Base-by-base conservation (phyloP, 169 alveolate genomes). In the Cryptosporidium sp. region DNA sequence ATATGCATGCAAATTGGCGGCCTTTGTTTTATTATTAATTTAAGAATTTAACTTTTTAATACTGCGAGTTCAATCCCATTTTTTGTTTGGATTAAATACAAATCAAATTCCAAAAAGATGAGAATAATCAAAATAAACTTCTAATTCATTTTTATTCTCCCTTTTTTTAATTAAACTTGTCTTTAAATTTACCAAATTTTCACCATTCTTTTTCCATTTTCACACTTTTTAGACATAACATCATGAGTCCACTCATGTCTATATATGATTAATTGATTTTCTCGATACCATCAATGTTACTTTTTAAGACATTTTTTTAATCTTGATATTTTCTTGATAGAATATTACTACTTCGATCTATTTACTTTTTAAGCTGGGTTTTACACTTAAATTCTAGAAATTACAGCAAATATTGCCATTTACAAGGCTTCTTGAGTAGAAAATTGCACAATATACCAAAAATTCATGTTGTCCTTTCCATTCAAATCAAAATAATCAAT, bases 191-290 rank as follows among this genome's bases (percentile, higher is more conserved):
- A 59, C 33, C 37, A 59, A 7, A 14, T 59, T 12, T 31, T 31
- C 26, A 26, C 12, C 69, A 59, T 37, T 65, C 48, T 33, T 65
- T 7, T 9, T 65, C 48, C 50, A 65, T n/a, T 9, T 37, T 37
- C 71, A 65, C 71, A 65, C 71, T 26, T 7, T 29, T 16, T 65
- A 65, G 71, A 65, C 71, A 65, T n/a, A 10, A 35, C 21, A 35
- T 33, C 69, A 65, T 33, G 71, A 35, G 50, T 26, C 71, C 71
- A 65, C 52, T 7, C 50, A 65, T 65, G 71, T 65, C 71, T 65
- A 48, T 55, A 26, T 55, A 23, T 55, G 67, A 26, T 55, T 55
- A 23, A 35, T 33, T 65, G 4, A 65, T 16, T 37, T 33, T 65
- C 14, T 65, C 71, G 71, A 65, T 65, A 65, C 71, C 71, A 65